These are phyloP conservation scores for Penicillium simplicissimum DNA, from an alignment of 495 filamentous ascomycete genomes.

Conservation along the genomic window DNA sequence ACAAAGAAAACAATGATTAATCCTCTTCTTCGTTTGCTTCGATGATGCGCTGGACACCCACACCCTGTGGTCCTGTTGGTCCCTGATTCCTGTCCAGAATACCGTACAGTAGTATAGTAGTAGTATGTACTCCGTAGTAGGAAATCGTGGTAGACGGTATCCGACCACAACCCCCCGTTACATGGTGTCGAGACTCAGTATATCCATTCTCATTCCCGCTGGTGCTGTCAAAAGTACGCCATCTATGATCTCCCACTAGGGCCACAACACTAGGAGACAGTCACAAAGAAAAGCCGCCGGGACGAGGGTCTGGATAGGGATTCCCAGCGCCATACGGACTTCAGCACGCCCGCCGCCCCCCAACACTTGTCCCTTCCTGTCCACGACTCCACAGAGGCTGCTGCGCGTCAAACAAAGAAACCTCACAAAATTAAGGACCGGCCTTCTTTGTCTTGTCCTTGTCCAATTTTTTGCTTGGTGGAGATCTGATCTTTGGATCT, in stretches of 20 bases:
- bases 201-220: no score
- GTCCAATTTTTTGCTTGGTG: slow-evolving; percentile 1
- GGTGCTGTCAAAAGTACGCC: no score
- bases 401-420: slow-evolving; percentile 21
- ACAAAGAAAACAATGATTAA: slow-evolving; percentile 45
- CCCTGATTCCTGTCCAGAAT: slow-evolving; percentile 6
- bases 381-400: neutral
- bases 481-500: neutral
- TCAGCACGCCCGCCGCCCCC: neutral
- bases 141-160: neutral
- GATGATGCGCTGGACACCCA: slow-evolving; percentile 3
- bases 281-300: neutral
- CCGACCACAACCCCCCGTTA: no score
- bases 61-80: neutral
- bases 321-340: neutral
- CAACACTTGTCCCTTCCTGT: neutral
- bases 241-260: no score
- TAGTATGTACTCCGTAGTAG: neutral
- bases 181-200: no score
- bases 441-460: slow-evolving; percentile 27
- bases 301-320: neutral
- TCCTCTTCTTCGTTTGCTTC: neutral
- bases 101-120: neutral
- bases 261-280: no score
- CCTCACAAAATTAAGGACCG: slow-evolving; percentile 19